Evolutionary conservation across 1,284 basidiomycete genomes (phyloP).

Genomic region (Ceratobasidium sp.): DNA sequence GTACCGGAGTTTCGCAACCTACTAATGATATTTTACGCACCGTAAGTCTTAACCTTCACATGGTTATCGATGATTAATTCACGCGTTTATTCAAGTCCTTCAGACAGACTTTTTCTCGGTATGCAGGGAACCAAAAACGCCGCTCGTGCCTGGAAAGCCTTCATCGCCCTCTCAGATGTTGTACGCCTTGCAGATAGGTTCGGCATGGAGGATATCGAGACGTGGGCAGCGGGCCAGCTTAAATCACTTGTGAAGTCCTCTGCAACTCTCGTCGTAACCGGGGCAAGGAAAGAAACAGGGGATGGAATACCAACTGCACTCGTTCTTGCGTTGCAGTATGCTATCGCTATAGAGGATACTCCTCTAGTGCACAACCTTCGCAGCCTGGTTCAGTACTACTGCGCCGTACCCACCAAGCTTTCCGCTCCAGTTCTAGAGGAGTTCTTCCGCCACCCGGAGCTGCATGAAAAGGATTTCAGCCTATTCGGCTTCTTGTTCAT

Average conservation of each 20-base stretch:
- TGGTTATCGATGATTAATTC: no score
- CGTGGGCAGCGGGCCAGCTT: constrained; percentile 16
- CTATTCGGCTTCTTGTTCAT: constrained; percentile 14
- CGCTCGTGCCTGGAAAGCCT: no score
- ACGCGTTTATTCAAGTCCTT: no score
- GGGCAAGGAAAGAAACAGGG: neutral
- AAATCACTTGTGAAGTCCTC: neutral
- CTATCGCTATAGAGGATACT: neutral
- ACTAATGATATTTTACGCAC: constrained; percentile 16
- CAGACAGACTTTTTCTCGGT: no score
- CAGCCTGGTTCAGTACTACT: neutral
- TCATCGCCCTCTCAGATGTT: neutral
- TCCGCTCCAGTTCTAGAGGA: neutral
- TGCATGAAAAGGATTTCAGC: neutral
- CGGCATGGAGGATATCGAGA: neutral
- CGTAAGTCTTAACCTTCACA: no score
- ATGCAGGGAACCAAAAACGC: no score
- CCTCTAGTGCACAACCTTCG: neutral
- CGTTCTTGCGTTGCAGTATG: neutral
- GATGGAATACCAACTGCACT: neutral
- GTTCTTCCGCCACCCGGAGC: neutral
- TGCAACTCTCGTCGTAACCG: neutral
- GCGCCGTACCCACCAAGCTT: neutral
- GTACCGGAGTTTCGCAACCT: constrained; percentile 3
- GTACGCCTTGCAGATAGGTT: constrained; percentile 9